Evolutionary conservation across 148 eudicot species (phyloP).

Genomic region (Euryodendron excelsum): DNA sequence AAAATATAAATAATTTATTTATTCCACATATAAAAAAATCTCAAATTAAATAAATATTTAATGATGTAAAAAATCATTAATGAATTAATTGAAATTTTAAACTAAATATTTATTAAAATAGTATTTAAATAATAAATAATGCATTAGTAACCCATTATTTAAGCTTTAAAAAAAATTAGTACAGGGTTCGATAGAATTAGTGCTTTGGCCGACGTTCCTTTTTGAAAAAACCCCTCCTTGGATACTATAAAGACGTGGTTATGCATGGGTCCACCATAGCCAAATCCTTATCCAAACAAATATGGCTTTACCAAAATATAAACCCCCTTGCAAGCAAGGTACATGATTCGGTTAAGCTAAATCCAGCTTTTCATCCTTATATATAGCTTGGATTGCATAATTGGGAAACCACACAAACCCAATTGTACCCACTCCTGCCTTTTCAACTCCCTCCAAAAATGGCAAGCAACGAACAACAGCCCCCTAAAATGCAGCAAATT

Average conservation of each 20-base stretch:
- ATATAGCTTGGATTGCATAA: slow-evolving; percentile 27
- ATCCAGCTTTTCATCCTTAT: slow-evolving; percentile 29
- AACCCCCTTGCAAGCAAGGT: slow-evolving; percentile 71
- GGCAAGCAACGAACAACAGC: slow-evolving; percentile 27
- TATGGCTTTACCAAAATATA: slow-evolving; percentile 39
- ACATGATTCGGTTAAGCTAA: slow-evolving; percentile 51
- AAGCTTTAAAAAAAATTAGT: not conserved
- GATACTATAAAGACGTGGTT: not conserved
- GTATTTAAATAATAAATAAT: too few relatives aligned
- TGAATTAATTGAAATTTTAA: too few relatives aligned
- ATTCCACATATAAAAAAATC: too few relatives aligned
- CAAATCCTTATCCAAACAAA: slow-evolving; percentile 29
- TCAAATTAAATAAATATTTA: too few relatives aligned
- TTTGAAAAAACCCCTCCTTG: not conserved
- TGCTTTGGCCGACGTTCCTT: not conserved
- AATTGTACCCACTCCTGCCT: not conserved
- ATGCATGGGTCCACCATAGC: not conserved
- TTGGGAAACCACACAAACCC: slow-evolving; percentile 18
- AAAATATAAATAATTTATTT: too few relatives aligned
- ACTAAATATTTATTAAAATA: too few relatives aligned
- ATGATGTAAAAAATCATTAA: too few relatives aligned
- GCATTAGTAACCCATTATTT: too few relatives aligned
- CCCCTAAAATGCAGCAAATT: slow-evolving; percentile 39
- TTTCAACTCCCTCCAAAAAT: slow-evolving; percentile 20
- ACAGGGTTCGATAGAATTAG: too few relatives aligned